Percentiles rank a stretch among this genome's conserved stretches.
phyloP scores from a whole-genome alignment of 495 filamentous ascomycete genomes.

The Lasiosphaeria hispida region DNA sequence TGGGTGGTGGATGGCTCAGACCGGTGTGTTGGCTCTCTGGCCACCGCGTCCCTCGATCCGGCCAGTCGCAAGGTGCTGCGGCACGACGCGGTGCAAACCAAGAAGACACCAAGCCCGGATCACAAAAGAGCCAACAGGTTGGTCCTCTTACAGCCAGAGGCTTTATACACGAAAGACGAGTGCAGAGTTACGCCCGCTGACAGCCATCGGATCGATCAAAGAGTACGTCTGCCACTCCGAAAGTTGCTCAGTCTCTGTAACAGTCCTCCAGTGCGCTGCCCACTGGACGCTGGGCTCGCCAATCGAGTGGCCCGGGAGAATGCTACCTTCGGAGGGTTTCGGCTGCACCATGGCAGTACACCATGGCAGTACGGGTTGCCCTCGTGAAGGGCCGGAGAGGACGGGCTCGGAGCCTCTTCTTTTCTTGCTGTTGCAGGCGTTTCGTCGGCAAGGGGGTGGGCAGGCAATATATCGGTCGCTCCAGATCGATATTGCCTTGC shows the following conservation, averaged over 20 bases:
- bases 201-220: conserved; percentile 16
- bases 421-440: background rate
- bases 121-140: background rate
- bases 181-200: conserved; percentile 6
- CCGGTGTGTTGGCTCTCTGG: background rate
- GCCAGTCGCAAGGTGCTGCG: background rate
- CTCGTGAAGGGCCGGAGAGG: background rate
- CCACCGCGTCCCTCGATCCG: background rate
- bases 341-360: background rate
- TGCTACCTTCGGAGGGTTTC: conserved; percentile 3
- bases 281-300: background rate
- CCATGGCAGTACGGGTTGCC: background rate
- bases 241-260: background rate
- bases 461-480: conserved; percentile 10
- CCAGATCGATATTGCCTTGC: conserved; percentile 12
- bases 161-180: conserved; percentile 10
- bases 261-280: background rate
- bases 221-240: background rate
- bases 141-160: conserved; percentile 10
- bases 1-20: background rate
- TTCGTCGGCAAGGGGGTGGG: background rate
- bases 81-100: background rate
- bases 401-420: background rate
- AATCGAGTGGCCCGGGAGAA: background rate
- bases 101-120: background rate